Percentiles rank a stretch among this genome's conserved stretches.
These are phyloP conservation scores for Odonthalia washingtoniensis DNA, from an alignment of 31 red algal genomes.

Conservation along the genomic window DNA sequence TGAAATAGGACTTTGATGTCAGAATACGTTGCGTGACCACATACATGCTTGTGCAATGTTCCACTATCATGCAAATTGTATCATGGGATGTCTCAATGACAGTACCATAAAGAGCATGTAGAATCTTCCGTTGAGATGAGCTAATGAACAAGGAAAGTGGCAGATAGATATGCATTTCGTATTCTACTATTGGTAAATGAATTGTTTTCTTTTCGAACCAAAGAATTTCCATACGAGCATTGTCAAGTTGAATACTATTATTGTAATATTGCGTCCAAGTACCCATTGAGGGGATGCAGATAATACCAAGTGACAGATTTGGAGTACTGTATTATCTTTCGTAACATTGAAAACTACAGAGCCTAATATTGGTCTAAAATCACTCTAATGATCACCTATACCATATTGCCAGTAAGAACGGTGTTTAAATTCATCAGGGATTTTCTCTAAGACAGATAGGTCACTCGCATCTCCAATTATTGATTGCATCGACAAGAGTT, in stretches of 20 bases:
- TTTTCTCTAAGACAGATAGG: background rate
- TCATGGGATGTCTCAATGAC: background rate
- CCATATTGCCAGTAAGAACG: slow-evolving; percentile 39
- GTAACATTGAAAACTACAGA: slow-evolving; percentile 20
- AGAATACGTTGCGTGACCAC: slow-evolving; percentile 35
- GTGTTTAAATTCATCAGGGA: background rate
- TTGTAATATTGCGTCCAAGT: slow-evolving; percentile 42
- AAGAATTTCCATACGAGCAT: too few relatives aligned
- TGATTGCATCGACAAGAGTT: background rate
- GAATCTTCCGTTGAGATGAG: background rate
- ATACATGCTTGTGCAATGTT: slow-evolving; percentile 41
- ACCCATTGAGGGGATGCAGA: slow-evolving; percentile 40
- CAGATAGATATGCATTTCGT: too few relatives aligned
- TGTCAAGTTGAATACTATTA: too few relatives aligned
- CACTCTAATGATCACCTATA: slow-evolving; percentile 23
- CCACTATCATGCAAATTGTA: slow-evolving; percentile 1
- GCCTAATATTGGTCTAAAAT: slow-evolving; percentile 30
- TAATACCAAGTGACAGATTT: too few relatives aligned
- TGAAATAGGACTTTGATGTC: slow-evolving; percentile 31
- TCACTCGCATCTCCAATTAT: background rate
- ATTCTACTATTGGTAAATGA: too few relatives aligned
- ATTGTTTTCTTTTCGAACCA: too few relatives aligned
- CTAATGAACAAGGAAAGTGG: background rate
- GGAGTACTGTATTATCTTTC: background rate
- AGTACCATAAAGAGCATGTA: background rate